phyloP scores from a whole-genome alignment of 2,329 filamentous ascomycete species.

The Cylindrodendrum hubeiense region DNA sequence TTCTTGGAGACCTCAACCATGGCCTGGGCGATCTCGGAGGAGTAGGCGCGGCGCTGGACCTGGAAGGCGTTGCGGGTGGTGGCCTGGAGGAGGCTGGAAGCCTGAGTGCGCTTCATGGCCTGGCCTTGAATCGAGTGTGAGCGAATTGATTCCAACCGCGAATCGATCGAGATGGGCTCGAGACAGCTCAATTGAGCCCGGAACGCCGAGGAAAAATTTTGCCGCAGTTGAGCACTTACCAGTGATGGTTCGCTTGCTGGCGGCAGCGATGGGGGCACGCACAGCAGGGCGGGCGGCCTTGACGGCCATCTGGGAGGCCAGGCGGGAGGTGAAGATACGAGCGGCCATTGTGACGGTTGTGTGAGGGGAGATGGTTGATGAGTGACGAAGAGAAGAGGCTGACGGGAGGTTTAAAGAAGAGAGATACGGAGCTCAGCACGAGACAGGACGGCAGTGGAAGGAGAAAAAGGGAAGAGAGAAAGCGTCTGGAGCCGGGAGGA shows the following conservation, averaged over 20 bases:
- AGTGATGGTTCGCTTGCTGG: slow-evolving; percentile 82
- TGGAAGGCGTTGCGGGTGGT: slow-evolving; percentile 75
- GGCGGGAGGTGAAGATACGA: slow-evolving; percentile 82
- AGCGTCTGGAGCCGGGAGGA: slow-evolving; percentile 52
- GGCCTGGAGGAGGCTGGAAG: slow-evolving; percentile 74
- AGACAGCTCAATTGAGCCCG: slow-evolving; percentile 43
- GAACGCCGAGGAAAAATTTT: slow-evolving; percentile 48
- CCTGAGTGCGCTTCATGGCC: slow-evolving; percentile 81
- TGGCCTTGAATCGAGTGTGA: slow-evolving; percentile 62
- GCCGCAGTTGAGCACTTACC: slow-evolving; percentile 65
- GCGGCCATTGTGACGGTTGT: slow-evolving; percentile 81
- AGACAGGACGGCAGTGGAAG: slow-evolving; percentile 51
- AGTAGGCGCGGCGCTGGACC: slow-evolving; percentile 80
- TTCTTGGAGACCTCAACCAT: slow-evolving; percentile 93
- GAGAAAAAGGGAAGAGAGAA: slow-evolving; percentile 58
- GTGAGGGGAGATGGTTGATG: slow-evolving; percentile 51
- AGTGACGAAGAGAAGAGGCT: slow-evolving; percentile 45
- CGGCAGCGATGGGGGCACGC: slow-evolving; percentile 72
- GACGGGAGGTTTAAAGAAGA: slow-evolving; percentile 50
- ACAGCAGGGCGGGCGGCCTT: slow-evolving; percentile 84
- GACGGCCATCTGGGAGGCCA: slow-evolving; percentile 81
- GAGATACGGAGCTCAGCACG: slow-evolving; percentile 49
- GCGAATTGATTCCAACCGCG: slow-evolving; percentile 45
- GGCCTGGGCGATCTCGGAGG: slow-evolving; percentile 88
- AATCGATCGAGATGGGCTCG: slow-evolving; percentile 48